Evolutionary conservation across 2,329 filamentous ascomycete genomes (phyloP).

Genomic region (Dothiorella sarmentorum): DNA sequence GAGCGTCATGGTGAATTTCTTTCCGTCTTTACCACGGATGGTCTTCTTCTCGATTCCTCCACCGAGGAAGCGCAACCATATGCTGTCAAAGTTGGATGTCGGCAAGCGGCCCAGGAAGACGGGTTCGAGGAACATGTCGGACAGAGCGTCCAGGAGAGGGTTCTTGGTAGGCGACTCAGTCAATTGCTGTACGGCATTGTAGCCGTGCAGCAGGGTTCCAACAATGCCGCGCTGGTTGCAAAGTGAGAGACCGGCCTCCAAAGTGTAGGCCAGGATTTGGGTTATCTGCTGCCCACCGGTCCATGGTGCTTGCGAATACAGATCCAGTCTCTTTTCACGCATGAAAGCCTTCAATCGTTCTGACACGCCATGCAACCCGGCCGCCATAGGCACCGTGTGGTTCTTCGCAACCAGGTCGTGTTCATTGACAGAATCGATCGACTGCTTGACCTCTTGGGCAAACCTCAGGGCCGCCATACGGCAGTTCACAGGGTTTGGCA

Average conservation of each 20-base stretch:
- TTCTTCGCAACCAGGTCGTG: constrained; percentile 3
- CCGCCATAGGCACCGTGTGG: background rate
- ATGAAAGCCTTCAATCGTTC: background rate
- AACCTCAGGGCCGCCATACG: constrained; percentile 9
- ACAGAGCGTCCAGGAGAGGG: constrained; percentile 1
- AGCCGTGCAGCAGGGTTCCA: constrained; percentile 1
- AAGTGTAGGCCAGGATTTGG: background rate
- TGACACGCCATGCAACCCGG: background rate
- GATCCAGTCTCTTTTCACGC: background rate
- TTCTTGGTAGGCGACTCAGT: background rate
- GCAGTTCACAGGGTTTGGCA: constrained; percentile 1
- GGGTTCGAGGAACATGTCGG: constrained; percentile 2
- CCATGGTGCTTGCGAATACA: constrained; percentile 17
- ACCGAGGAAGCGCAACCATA: constrained; percentile 4
- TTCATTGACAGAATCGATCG: background rate
- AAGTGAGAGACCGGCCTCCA: background rate
- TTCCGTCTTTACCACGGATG: background rate
- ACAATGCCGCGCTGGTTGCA: constrained; percentile 16
- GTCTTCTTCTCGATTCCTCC: background rate
- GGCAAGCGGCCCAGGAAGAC: constrained; percentile 2
- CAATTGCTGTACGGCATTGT: constrained; percentile 16
- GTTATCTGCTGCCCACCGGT: constrained; percentile 8
- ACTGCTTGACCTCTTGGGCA: constrained; percentile 1
- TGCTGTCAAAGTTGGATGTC: background rate
- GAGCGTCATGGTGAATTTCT: constrained; percentile 1